A percentile compares a stretch with the other conserved stretches of the same genome.
Evolutionary conservation across 1,139 yeast genomes (phyloP).

Genomic region (Meyerozyma smithsonii): DNA sequence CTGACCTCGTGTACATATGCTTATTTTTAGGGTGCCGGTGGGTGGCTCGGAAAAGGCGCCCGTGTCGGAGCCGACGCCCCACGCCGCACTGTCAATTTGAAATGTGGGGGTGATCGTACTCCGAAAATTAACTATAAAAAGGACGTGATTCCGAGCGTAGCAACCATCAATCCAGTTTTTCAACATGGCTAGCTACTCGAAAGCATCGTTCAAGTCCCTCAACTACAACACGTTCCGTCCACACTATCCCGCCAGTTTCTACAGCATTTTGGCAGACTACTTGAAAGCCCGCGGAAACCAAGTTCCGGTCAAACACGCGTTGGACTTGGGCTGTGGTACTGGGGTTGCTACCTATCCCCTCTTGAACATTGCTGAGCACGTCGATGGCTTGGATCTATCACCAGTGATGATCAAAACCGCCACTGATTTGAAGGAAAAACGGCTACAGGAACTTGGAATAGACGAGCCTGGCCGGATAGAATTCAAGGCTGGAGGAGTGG

Average conservation of each 20-base stretch:
- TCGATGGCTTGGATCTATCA: constrained; percentile 33
- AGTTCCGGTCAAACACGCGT: constrained; percentile 19
- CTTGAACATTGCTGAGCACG: constrained; percentile 25
- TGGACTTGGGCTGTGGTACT: constrained; percentile 40
- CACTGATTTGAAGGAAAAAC: constrained; percentile 18
- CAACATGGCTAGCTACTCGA: constrained; percentile 64
- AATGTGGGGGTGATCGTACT: background rate
- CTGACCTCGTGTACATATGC: background rate
- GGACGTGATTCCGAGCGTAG: background rate
- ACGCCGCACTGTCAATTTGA: constrained; percentile 2
- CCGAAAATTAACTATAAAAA: background rate
- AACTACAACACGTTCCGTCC: constrained; percentile 65
- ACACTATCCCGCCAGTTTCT: constrained; percentile 54
- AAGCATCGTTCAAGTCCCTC: constrained; percentile 50
- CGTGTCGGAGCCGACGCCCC: constrained; percentile 2
- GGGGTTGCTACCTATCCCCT: constrained; percentile 39
- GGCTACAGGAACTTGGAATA: constrained; percentile 24
- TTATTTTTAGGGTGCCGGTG: background rate
- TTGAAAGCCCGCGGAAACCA: constrained; percentile 12
- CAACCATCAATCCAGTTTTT: background rate
- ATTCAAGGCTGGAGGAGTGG: constrained; percentile 34
- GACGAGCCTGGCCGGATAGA: constrained; percentile 21
- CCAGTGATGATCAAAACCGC: constrained; percentile 33
- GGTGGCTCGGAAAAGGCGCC: background rate
- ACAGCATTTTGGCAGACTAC: constrained; percentile 32